These are phyloP conservation scores for Salinomyces thailandicus DNA, from an alignment of 2,329 filamentous ascomycete genomes.

Conservation along the genomic window DNA sequence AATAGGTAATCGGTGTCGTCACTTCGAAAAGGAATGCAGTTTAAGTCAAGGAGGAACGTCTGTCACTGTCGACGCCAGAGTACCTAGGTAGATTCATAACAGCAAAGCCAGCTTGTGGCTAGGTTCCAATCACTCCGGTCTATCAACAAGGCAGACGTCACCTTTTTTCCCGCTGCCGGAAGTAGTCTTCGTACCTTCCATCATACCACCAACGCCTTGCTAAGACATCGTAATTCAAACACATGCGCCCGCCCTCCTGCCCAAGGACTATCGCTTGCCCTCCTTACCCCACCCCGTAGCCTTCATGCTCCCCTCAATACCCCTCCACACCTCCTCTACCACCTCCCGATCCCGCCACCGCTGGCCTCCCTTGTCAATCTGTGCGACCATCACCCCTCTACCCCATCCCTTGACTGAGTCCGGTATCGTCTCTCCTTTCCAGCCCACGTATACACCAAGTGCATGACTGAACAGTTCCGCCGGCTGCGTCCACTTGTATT, in stretches of 20 bases:
- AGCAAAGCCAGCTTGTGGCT: too few relatives aligned
- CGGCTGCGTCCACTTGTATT: constrained; percentile 89
- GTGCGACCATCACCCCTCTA: constrained; percentile 64
- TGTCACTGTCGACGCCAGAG: too few relatives aligned
- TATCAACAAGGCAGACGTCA: too few relatives aligned
- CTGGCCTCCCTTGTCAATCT: constrained; percentile 60
- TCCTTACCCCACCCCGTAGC: constrained; percentile 72
- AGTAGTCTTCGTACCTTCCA: too few relatives aligned
- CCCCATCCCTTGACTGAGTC: constrained; percentile 75
- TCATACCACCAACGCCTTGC: constrained; percentile 2
- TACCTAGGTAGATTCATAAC: too few relatives aligned
- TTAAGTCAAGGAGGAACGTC: too few relatives aligned
- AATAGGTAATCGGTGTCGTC: too few relatives aligned
- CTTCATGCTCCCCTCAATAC: constrained; percentile 80
- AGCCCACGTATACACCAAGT: constrained; percentile 80
- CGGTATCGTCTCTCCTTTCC: constrained; percentile 73
- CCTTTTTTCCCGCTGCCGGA: too few relatives aligned
- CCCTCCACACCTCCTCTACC: constrained; percentile 84
- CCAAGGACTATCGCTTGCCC: neutral
- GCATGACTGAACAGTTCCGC: constrained; percentile 83
- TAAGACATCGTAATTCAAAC: neutral
- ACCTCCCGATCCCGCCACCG: constrained; percentile 85
- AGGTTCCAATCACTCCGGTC: too few relatives aligned
- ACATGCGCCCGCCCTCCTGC: neutral
- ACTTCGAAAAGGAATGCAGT: too few relatives aligned